Conservation (phyloP, 2,329 filamentous ascomycete genomes). For the Juglanconis sp. region DNA sequence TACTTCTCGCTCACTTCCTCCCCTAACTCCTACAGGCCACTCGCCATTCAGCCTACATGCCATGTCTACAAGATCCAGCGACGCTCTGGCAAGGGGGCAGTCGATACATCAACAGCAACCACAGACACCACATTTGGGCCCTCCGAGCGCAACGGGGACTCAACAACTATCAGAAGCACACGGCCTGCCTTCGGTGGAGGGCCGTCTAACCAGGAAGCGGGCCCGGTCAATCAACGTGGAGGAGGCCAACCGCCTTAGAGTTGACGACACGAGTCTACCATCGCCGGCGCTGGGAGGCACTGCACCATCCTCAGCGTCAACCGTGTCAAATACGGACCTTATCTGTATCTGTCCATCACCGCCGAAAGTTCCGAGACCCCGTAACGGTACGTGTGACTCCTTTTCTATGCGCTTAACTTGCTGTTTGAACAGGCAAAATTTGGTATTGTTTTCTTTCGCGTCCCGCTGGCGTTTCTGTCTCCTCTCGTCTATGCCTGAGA, state of each 20-base stretch:
- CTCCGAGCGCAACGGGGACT: background rate
- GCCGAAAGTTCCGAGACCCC: slow-evolving; percentile 56
- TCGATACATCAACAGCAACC: slow-evolving; percentile 5
- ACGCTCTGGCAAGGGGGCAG: slow-evolving; percentile 16
- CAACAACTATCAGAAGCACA: background rate
- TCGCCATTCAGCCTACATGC: slow-evolving; percentile 16
- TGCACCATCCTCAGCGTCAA: slow-evolving; percentile 19
- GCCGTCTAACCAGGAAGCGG: slow-evolving; percentile 37
- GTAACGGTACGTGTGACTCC: slow-evolving; percentile 49
- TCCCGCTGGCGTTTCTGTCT: background rate
- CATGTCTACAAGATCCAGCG: slow-evolving; percentile 21
- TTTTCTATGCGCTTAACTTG: slow-evolving; percentile 13
- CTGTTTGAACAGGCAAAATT: slow-evolving; percentile 6
- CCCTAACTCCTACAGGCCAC: slow-evolving; percentile 10
- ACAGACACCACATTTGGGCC: background rate
- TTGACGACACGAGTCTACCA: slow-evolving; percentile 33
- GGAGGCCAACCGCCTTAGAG: slow-evolving; percentile 38
- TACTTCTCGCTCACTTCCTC: slow-evolving; percentile 15
- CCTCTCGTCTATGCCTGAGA: slow-evolving; percentile 18
- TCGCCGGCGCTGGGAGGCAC: slow-evolving; percentile 28
- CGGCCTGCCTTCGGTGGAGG: slow-evolving; percentile 7
- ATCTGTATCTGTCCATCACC: slow-evolving; percentile 56
- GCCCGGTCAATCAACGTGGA: slow-evolving; percentile 43
- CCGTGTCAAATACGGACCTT: slow-evolving; percentile 34
- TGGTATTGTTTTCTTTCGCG: slow-evolving; percentile 14